Conservation (phyloP, 2,329 filamentous ascomycete genomes). For the Elsinoe perseae region DNA sequence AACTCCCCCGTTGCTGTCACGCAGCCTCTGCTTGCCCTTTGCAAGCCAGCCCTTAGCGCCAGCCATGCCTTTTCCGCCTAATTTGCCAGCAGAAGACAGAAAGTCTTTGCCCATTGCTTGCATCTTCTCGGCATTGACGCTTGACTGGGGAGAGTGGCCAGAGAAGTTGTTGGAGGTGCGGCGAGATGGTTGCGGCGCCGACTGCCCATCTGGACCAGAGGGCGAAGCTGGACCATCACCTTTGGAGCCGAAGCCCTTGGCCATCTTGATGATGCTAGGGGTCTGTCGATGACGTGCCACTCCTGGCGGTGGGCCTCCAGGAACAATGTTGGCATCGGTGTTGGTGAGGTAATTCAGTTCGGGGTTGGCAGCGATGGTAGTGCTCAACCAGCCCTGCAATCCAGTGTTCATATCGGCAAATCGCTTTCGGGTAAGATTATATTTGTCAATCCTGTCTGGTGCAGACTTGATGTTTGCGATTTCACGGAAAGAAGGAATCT, state of each 20-base stretch:
- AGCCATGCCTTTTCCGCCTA: conserved; percentile 62
- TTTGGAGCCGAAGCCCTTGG: conserved; percentile 17
- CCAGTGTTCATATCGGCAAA: conserved; percentile 69
- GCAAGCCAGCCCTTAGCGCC: conserved; percentile 86
- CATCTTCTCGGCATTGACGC: conserved; percentile 37
- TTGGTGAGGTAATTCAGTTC: conserved; percentile 40
- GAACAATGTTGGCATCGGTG: conserved; percentile 14
- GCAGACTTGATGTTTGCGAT: conserved; percentile 63
- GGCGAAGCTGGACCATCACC: conserved; percentile 9
- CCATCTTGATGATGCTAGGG: conserved; percentile 24
- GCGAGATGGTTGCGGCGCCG: background rate
- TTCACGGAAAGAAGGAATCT: conserved; percentile 60
- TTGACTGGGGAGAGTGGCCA: conserved; percentile 13
- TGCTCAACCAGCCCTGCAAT: conserved; percentile 53
- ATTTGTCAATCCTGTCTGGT: conserved; percentile 63
- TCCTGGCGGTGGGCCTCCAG: background rate
- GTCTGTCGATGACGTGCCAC: conserved; percentile 22
- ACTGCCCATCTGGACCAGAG: background rate
- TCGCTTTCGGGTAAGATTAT: conserved; percentile 61
- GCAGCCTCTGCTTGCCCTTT: conserved; percentile 80
- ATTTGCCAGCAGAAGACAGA: conserved; percentile 68
- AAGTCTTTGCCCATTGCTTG: conserved; percentile 83
- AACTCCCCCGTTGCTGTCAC: conserved; percentile 51
- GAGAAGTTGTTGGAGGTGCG: conserved; percentile 10
- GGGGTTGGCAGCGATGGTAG: conserved; percentile 43